phyloP scores from a whole-genome alignment of 2,329 filamentous ascomycete genomes.

The Metarhizium guizhouense region DNA sequence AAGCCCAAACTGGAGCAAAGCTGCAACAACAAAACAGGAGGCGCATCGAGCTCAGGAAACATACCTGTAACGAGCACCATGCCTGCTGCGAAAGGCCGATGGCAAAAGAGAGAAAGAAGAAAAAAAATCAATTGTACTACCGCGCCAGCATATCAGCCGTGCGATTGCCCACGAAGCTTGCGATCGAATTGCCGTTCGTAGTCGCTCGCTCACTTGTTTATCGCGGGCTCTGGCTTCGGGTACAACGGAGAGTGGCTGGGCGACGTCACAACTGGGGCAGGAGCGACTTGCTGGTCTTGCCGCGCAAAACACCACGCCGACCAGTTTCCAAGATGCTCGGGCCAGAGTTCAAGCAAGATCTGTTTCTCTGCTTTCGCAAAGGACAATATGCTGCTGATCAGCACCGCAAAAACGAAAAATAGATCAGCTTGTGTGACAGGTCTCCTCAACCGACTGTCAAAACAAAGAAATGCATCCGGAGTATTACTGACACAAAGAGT shows the following conservation, averaged over 20 bases:
- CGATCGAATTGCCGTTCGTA: not conserved
- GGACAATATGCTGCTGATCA: not conserved
- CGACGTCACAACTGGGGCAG: slow-evolving; percentile 1
- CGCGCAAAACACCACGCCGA: not conserved
- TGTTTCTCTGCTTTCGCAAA: not conserved
- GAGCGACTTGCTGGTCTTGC: not conserved
- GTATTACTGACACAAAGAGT: not conserved
- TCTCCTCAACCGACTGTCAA: not conserved
- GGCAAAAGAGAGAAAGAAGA: not conserved
- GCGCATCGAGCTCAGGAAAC: not conserved
- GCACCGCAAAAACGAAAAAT: not conserved
- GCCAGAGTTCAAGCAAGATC: not conserved
- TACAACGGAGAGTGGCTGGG: not conserved
- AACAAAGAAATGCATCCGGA: not conserved
- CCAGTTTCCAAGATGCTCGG: not conserved
- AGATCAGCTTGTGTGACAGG: not conserved
- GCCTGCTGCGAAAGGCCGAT: not conserved
- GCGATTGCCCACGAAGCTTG: not conserved
- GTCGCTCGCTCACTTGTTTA: not conserved
- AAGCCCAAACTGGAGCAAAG: slow-evolving; percentile 1
- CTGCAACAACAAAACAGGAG: not conserved
- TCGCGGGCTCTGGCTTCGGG: not conserved
- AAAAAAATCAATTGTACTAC: not conserved
- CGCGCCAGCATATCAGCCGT: not conserved
- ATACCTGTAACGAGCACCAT: slow-evolving; percentile 3